Conservation (phyloP, 805 yeast species). For the Ogataea wickerhamii region DNA sequence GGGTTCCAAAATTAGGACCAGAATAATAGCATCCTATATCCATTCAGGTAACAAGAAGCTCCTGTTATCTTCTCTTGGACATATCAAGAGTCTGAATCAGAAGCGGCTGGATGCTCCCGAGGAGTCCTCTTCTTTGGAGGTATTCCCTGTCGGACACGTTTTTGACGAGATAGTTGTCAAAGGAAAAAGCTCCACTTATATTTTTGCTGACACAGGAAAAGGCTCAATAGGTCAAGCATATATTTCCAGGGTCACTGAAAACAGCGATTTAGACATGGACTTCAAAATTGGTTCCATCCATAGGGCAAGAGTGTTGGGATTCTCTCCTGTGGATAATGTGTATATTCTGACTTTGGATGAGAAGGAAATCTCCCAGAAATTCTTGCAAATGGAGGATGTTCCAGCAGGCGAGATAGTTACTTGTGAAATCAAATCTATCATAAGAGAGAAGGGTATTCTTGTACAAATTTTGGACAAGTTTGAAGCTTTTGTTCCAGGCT, state of each 20-base stretch:
- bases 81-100: conserved; percentile 38
- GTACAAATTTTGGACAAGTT: conserved; percentile 64
- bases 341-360: conserved; percentile 70
- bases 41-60: conserved; percentile 53
- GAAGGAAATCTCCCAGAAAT: conserved; percentile 58
- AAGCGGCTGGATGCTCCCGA: neutral
- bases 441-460: conserved; percentile 63
- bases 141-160: conserved; percentile 76
- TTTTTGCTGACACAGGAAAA: conserved; percentile 56
- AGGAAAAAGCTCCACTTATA: conserved; percentile 55
- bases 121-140: conserved; percentile 45
- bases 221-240: conserved; percentile 70
- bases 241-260: conserved; percentile 60
- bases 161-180: conserved; percentile 56
- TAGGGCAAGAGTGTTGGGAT: conserved; percentile 74
- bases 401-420: conserved; percentile 66
- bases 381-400: conserved; percentile 65
- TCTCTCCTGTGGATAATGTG: conserved; percentile 59
- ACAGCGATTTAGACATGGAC: conserved; percentile 41
- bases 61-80: conserved; percentile 60
- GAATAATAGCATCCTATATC: conserved; percentile 58
- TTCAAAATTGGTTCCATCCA: conserved; percentile 65
- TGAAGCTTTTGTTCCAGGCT: conserved; percentile 68
- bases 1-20: conserved; percentile 66
- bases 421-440: conserved; percentile 53